These are phyloP conservation scores for Austroboletus niveus DNA, from an alignment of 1,284 basidiomycete species.

Conservation along the genomic window DNA sequence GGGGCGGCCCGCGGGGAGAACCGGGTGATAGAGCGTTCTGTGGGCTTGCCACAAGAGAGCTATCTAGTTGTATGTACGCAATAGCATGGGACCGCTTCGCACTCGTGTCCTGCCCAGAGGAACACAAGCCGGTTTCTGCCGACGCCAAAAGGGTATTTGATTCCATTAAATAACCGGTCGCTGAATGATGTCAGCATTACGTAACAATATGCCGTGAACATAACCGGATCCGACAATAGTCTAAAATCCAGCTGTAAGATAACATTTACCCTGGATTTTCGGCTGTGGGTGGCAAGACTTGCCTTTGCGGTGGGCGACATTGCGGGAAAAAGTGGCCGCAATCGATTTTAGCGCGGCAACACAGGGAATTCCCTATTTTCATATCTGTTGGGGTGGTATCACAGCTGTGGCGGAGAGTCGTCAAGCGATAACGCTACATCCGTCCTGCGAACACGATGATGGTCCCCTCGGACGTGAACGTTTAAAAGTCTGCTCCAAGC, in stretches of 20 bases:
- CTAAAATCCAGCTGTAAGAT: neutral
- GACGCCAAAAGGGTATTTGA: neutral
- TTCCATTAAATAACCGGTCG: neutral
- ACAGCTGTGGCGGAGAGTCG: neutral
- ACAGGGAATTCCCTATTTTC: neutral
- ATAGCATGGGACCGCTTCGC: neutral
- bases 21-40: neutral
- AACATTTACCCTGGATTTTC: neutral
- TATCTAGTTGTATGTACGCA: neutral
- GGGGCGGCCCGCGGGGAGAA: neutral
- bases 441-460: neutral
- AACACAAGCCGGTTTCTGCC: neutral
- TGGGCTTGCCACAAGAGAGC: neutral
- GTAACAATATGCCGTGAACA: neutral
- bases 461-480: conserved; percentile 3
- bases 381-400: neutral
- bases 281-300: neutral
- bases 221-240: neutral
- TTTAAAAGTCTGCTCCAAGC: conserved; percentile 19
- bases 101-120: neutral
- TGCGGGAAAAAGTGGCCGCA: neutral
- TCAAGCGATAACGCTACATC: conserved; percentile 5
- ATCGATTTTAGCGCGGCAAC: neutral
- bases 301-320: neutral
- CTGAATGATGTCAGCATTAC: neutral